These are phyloP conservation scores for Gaertneriomyces sp. DNA, from an alignment of 192 early-diverging fungal genomes.

Conservation along the genomic window DNA sequence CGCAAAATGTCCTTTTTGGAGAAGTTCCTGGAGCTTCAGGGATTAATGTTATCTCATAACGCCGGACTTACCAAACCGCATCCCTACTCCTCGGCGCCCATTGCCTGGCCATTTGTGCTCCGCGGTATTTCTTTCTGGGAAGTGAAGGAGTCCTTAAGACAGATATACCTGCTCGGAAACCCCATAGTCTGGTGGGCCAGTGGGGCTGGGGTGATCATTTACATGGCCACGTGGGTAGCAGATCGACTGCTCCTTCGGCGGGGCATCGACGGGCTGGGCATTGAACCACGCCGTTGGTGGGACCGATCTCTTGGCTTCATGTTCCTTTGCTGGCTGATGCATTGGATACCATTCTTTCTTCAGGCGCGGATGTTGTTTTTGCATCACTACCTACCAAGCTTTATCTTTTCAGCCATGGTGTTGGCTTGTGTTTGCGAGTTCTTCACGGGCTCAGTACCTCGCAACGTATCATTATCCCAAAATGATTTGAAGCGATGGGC, in stretches of 20 bases:
- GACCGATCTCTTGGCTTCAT: slow-evolving; percentile 70
- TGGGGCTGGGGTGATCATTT: slow-evolving; percentile 61
- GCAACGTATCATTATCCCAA: neutral
- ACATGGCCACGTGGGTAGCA: slow-evolving; percentile 58
- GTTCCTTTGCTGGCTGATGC: slow-evolving; percentile 77
- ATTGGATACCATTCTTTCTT: slow-evolving; percentile 88
- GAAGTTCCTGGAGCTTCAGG: slow-evolving; percentile 87
- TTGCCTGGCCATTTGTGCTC: slow-evolving; percentile 82
- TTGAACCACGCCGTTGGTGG: slow-evolving; percentile 52
- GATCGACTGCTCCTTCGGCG: slow-evolving; percentile 71
- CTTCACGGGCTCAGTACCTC: slow-evolving; percentile 36
- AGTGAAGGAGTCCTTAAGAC: slow-evolving; percentile 67
- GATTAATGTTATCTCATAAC: slow-evolving; percentile 87
- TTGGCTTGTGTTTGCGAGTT: slow-evolving; percentile 75
- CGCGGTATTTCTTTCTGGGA: slow-evolving; percentile 93
- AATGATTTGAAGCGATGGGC: neutral
- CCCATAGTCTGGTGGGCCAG: slow-evolving; percentile 78
- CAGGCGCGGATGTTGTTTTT: slow-evolving; percentile 90
- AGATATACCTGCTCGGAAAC: slow-evolving; percentile 91
- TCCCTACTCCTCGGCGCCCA: slow-evolving; percentile 88
- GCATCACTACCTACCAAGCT: slow-evolving; percentile 92
- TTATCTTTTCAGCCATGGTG: slow-evolving; percentile 76
- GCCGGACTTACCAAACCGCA: slow-evolving; percentile 82
- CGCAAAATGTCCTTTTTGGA: slow-evolving; percentile 68
- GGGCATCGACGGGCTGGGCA: slow-evolving; percentile 60